Evolutionary conservation across 2,329 filamentous ascomycete species (phyloP).

Genomic region (Beauveria scarabaeidicola): DNA sequence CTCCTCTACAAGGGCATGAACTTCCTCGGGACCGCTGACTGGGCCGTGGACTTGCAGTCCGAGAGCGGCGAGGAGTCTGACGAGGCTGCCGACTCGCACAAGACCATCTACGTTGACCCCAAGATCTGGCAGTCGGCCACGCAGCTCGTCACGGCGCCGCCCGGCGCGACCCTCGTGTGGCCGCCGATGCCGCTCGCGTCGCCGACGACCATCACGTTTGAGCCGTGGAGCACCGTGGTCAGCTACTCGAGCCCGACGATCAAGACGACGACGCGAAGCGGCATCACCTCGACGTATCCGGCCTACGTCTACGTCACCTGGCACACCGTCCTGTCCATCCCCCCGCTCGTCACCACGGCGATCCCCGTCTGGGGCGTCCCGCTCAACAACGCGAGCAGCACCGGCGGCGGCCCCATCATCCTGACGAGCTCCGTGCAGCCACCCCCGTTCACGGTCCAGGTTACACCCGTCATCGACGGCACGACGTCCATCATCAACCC

Average conservation of each 20-base stretch:
- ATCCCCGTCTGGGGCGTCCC: conserved; percentile 2
- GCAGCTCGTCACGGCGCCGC: not conserved
- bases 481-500: conserved; percentile 1
- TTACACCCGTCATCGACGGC: conserved; percentile 3
- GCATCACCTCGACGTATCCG: conserved; percentile 1
- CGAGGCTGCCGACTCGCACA: not conserved
- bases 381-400: not conserved
- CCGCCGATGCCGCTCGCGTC: not conserved
- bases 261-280: not conserved
- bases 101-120: not conserved
- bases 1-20: conserved; percentile 11
- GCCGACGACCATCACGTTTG: conserved; percentile 1
- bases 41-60: conserved; percentile 14
- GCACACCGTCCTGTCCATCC: conserved; percentile 3
- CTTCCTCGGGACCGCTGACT: conserved; percentile 13
- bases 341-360: not conserved
- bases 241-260: conserved; percentile 1
- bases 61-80: not conserved
- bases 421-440: conserved; percentile 8
- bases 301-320: not conserved
- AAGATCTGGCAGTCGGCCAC: not conserved
- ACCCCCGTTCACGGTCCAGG: not conserved
- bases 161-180: conserved; percentile 25
- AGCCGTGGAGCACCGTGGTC: conserved; percentile 1
- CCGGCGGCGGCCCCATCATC: not conserved